phyloP scores from a whole-genome alignment of 495 filamentous ascomycete genomes.

The Tuber magnatum region DNA sequence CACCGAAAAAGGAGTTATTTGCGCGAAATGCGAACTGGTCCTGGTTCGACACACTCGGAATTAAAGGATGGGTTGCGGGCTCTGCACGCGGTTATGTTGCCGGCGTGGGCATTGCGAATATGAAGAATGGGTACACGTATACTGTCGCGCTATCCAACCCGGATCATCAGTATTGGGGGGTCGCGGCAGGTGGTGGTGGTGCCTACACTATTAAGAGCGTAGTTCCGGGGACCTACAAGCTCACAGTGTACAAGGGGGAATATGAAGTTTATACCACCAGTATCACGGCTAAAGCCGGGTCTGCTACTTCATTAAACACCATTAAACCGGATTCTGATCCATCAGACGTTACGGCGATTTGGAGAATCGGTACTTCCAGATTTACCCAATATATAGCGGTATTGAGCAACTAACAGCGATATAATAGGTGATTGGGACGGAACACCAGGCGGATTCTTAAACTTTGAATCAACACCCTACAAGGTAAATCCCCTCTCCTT shows the following conservation, averaged over 20 bases:
- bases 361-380: slow-evolving; percentile 29
- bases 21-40: slow-evolving; percentile 38
- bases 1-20: slow-evolving; percentile 35
- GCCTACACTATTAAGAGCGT: slow-evolving; percentile 38
- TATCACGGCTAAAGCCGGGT: slow-evolving; percentile 34
- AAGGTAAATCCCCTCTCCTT: slow-evolving; percentile 2
- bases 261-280: slow-evolving; percentile 38
- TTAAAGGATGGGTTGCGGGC: slow-evolving; percentile 38
- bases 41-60: slow-evolving; percentile 40
- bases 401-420: background rate
- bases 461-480: slow-evolving; percentile 39
- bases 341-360: slow-evolving; percentile 33
- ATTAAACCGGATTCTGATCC: slow-evolving; percentile 34
- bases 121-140: slow-evolving; percentile 27
- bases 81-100: slow-evolving; percentile 39
- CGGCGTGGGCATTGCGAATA: slow-evolving; percentile 35
- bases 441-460: slow-evolving; percentile 41
- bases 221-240: slow-evolving; percentile 39
- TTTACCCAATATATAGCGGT: background rate
- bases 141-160: slow-evolving; percentile 41
- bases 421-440: slow-evolving; percentile 40
- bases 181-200: slow-evolving; percentile 24
- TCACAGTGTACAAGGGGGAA: slow-evolving; percentile 42
- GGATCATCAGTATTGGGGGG: slow-evolving; percentile 39
- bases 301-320: slow-evolving; percentile 37